Evolutionary conservation across 495 filamentous ascomycete species (phyloP), one percentile per base, ranked within the genome.

Genomic region (Aspergillus hancockii): DNA sequence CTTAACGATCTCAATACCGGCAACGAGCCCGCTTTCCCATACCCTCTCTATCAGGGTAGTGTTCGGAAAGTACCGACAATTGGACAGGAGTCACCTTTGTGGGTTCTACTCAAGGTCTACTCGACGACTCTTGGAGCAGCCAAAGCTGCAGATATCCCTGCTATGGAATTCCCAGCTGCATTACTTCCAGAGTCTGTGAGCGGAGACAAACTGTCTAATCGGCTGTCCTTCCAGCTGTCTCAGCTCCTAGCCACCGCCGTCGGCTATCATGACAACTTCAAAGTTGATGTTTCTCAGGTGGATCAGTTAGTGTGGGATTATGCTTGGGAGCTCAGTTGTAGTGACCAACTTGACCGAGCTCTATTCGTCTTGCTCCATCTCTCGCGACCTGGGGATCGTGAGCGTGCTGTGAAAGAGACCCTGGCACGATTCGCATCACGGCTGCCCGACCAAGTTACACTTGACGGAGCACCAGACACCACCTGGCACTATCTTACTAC

Each of bases 51-150:
- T 67, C 62, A 79, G 16, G 83, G 88, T 53, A 73, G 80, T 49
- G 69, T 76, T 25, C 84, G 82, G 76, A 66, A 78, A 4, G 78
- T 85, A 59, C 62, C 71, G 19, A 72, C 69, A 19, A 45, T 72
- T 22, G 75, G 71, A 8, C 85, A 85, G 31, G 83, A 93, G 66
- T 92, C 93, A 69, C 78, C 94, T 8, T 80, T 97, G 14, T 96
- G 91, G 90, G 87, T 89, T 16, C 81, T 98, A 0, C 74, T 97
- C 34, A 91, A 90, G 67, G 76, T 92, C 21, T 93, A 91, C 71
- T 81, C 90, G 10, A 81, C 82, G 14, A 71, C 71, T n/a, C 59
- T 61, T 30, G 68, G 69, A 21, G 45, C 62, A 4, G 41, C 56
- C 1, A 64, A 63, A 2, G 30, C 41, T 32, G 34, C 51, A 31